Conservation (phyloP, 1,139 yeast species). For the Candida sp. region DNA sequence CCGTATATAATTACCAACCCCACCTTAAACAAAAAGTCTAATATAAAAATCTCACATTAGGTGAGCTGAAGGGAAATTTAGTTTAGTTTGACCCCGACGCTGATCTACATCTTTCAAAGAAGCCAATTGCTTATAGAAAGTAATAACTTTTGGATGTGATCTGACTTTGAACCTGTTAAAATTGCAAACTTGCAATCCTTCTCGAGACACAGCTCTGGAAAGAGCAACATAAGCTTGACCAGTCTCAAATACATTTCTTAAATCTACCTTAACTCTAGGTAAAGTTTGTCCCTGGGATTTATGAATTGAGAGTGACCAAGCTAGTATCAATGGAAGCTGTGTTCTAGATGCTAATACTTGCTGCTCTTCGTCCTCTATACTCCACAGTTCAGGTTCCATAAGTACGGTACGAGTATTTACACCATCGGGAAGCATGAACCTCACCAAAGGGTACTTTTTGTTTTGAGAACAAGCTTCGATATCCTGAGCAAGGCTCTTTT, state of each 20-base stretch:
- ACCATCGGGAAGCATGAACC: slow-evolving; percentile 70
- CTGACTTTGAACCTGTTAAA: slow-evolving; percentile 56
- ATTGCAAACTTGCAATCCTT: slow-evolving; percentile 74
- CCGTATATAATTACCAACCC: slow-evolving; percentile 1
- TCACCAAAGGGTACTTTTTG: slow-evolving; percentile 65
- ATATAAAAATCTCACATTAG: neutral
- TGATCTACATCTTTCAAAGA: slow-evolving; percentile 10
- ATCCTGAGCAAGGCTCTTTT: slow-evolving; percentile 14
- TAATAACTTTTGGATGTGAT: slow-evolving; percentile 60
- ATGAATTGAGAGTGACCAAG: slow-evolving; percentile 96
- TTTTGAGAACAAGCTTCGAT: slow-evolving; percentile 19
- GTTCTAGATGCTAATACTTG: slow-evolving; percentile 26
- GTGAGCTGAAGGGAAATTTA: neutral
- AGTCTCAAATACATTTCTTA: slow-evolving; percentile 73
- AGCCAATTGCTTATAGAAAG: slow-evolving; percentile 48
- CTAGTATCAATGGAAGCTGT: slow-evolving; percentile 82
- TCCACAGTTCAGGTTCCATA: slow-evolving; percentile 45
- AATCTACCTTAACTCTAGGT: slow-evolving; percentile 77
- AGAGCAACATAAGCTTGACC: slow-evolving; percentile 97
- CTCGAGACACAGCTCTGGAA: slow-evolving; percentile 78
- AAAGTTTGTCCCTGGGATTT: slow-evolving; percentile 97
- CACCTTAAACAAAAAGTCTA: neutral
- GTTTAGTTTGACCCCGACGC: slow-evolving; percentile 3
- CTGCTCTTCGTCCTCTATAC: slow-evolving; percentile 36
- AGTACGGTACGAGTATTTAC: slow-evolving; percentile 60